Percentiles rank a stretch among this genome's conserved stretches.
Evolutionary conservation across 257 asterid species (phyloP).

Genomic region (Plectranthus barbatus): DNA sequence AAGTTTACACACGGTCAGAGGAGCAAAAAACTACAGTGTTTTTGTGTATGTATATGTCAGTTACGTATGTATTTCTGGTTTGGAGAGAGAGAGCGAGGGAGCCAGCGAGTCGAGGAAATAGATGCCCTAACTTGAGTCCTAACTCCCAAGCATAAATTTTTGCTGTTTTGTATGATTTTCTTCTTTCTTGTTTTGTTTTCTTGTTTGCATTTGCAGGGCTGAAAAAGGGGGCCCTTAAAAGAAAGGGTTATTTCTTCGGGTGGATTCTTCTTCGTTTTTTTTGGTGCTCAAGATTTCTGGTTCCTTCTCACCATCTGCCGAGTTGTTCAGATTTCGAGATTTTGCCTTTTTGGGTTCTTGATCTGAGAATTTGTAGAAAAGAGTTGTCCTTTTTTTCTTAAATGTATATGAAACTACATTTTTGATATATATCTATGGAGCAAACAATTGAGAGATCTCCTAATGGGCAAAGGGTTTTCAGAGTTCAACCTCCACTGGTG

Average conservation of each 20-base stretch:
- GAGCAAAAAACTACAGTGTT: constrained; percentile 10
- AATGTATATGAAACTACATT: constrained; percentile 25
- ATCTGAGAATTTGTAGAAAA: constrained; percentile 31
- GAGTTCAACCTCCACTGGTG: constrained; percentile 94
- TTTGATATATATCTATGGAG: constrained; percentile 45
- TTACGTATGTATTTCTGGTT: constrained; percentile 19
- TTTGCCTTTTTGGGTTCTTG: constrained; percentile 29
- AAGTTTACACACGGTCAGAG: constrained; percentile 30
- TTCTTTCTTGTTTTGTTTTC: constrained; percentile 27
- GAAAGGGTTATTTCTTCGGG: constrained; percentile 31
- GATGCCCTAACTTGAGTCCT: constrained; percentile 32
- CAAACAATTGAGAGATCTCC: constrained; percentile 68
- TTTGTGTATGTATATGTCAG: constrained; percentile 25
- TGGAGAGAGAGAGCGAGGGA: constrained; percentile 19
- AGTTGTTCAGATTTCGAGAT: constrained; percentile 33
- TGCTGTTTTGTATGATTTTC: constrained; percentile 20
- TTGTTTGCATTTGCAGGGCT: constrained; percentile 46
- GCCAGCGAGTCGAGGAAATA: constrained; percentile 11
- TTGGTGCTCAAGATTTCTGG: constrained; percentile 7
- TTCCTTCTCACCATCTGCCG: constrained; percentile 13
- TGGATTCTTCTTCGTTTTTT: constrained; percentile 21
- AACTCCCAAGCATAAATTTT: constrained; percentile 35
- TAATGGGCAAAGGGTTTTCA: constrained; percentile 61
- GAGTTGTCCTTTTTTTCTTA: constrained; percentile 19
- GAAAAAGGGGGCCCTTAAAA: constrained; percentile 2